These are phyloP conservation scores for Hypoxylon sp. DNA, from an alignment of 2,329 filamentous ascomycete species.

Conservation along the genomic window DNA sequence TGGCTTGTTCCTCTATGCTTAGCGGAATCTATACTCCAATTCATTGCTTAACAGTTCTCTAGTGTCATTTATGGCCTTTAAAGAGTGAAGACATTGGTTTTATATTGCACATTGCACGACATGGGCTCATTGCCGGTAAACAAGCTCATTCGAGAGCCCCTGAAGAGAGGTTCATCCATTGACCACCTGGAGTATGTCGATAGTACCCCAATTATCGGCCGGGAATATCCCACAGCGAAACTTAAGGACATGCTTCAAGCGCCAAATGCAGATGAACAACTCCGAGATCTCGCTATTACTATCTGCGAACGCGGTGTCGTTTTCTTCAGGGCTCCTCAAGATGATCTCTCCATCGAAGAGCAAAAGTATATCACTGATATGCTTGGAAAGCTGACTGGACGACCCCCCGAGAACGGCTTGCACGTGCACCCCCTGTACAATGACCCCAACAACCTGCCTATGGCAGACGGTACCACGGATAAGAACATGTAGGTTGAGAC, in stretches of 20 bases:
- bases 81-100: neutral
- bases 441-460: slow-evolving; percentile 56
- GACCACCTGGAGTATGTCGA: slow-evolving; percentile 54
- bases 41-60: neutral
- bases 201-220: slow-evolving; percentile 54
- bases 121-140: slow-evolving; percentile 32
- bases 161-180: slow-evolving; percentile 52
- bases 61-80: neutral
- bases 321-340: slow-evolving; percentile 54
- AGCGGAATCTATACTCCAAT: slow-evolving; percentile 6
- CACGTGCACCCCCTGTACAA: slow-evolving; percentile 56
- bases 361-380: slow-evolving; percentile 55
- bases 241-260: slow-evolving; percentile 54
- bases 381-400: slow-evolving; percentile 54
- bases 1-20: slow-evolving; percentile 15
- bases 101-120: neutral
- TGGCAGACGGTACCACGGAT: slow-evolving; percentile 57
- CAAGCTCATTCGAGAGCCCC: slow-evolving; percentile 45
- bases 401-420: slow-evolving; percentile 52
- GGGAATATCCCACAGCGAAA: slow-evolving; percentile 53
- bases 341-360: slow-evolving; percentile 54
- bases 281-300: slow-evolving; percentile 56
- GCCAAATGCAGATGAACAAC: slow-evolving; percentile 52
- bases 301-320: slow-evolving; percentile 56
- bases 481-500: slow-evolving; percentile 54